Evolutionary conservation across 495 filamentous ascomycete genomes (phyloP).

Genomic region (Aspergillus sparsus): DNA sequence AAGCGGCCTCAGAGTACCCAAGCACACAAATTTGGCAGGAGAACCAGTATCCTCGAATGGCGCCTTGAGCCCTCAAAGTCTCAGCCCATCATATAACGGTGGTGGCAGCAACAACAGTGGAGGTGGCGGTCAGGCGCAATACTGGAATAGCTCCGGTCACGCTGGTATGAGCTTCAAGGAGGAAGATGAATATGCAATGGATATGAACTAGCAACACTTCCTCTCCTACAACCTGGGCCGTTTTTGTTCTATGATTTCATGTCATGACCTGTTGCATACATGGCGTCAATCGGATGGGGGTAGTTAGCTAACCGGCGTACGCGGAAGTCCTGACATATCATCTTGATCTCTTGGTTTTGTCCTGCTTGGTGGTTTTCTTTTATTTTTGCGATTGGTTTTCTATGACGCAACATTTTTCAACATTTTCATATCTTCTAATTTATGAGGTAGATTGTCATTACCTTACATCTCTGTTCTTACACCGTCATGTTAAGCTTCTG

Average conservation of each 20-base stretch:
- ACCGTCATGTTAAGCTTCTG: constrained; percentile 23
- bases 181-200: constrained; percentile 88
- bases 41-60: constrained; percentile 60
- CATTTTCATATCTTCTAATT: constrained; percentile 7
- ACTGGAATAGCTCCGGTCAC: constrained; percentile 68
- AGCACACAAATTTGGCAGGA: constrained; percentile 89
- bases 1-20: constrained; percentile 82
- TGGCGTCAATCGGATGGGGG: constrained; percentile 39
- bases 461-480: constrained; percentile 10
- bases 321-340: constrained; percentile 33
- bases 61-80: constrained; percentile 57
- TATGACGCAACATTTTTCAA: constrained; percentile 13
- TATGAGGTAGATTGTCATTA: constrained; percentile 7
- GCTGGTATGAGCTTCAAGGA: constrained; percentile 82
- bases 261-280: constrained; percentile 44
- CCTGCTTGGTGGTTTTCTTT: constrained; percentile 17
- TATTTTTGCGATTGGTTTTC: constrained; percentile 24
- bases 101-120: constrained; percentile 57
- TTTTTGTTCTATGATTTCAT: constrained; percentile 24
- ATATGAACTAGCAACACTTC: constrained; percentile 54
- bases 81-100: constrained; percentile 71
- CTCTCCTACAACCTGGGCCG: constrained; percentile 10
- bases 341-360: constrained; percentile 22
- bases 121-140: constrained; percentile 57
- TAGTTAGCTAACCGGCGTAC: constrained; percentile 37